Percentiles rank a stretch among this genome's conserved stretches.
phyloP scores from a whole-genome alignment of 2,329 filamentous ascomycete genomes.

The Pleomassaria siparia region DNA sequence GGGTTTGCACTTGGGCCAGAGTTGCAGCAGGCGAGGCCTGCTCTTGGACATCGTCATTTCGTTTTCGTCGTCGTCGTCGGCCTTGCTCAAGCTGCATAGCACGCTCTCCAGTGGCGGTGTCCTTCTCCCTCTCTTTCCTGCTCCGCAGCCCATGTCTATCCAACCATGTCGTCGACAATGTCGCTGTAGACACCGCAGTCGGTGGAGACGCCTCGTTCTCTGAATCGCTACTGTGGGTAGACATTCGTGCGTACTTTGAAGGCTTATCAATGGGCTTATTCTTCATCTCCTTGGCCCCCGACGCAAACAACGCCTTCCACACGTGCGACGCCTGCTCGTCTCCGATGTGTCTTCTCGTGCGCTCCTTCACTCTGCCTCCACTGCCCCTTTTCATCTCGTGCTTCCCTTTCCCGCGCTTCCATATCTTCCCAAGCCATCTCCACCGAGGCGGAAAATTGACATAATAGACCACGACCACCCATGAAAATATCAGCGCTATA shows the following conservation, averaged over 20 bases:
- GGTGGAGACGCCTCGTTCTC: neutral
- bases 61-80: neutral
- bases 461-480: conserved; percentile 13
- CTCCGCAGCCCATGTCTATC: neutral
- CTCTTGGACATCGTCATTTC: neutral
- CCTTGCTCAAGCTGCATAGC: neutral
- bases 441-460: conserved; percentile 21
- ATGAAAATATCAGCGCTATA: conserved; percentile 8
- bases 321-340: too few relatives aligned
- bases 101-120: neutral
- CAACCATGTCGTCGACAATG: neutral
- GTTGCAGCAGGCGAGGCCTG: neutral
- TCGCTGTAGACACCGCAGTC: neutral
- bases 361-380: neutral
- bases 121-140: neutral
- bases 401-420: neutral
- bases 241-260: conserved; percentile 9
- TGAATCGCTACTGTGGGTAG: neutral
- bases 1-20: neutral
- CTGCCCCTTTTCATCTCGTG: neutral
- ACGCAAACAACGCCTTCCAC: too few relatives aligned
- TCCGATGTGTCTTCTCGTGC: too few relatives aligned
- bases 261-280: conserved; percentile 18
- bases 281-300: neutral
- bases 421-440: neutral